phyloP scores from a whole-genome alignment of 2,329 filamentous ascomycete genomes.

The Sporothrix luriei region DNA sequence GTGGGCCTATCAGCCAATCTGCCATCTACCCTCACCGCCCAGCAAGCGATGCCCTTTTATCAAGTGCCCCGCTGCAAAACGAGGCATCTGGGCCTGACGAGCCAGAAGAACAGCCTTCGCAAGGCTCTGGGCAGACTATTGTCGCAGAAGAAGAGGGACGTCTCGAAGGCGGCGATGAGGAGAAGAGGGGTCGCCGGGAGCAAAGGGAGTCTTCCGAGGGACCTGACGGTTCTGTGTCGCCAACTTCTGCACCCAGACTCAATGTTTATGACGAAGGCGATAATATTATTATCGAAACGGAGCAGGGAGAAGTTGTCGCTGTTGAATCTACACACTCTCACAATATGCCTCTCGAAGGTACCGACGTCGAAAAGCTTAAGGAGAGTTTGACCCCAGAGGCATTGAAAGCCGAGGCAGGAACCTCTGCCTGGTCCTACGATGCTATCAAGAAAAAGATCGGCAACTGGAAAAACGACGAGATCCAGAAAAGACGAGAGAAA shows the following conservation, averaged over 20 bases:
- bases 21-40: slow-evolving; percentile 74
- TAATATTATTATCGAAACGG: slow-evolving; percentile 78
- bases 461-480: slow-evolving; percentile 61
- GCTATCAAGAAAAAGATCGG: slow-evolving; percentile 55
- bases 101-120: slow-evolving; percentile 33
- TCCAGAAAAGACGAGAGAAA: slow-evolving; percentile 64
- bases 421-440: slow-evolving; percentile 50
- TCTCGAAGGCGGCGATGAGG: slow-evolving; percentile 2
- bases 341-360: background rate
- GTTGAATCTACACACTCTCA: slow-evolving; percentile 54
- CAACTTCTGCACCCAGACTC: slow-evolving; percentile 43
- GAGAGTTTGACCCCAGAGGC: slow-evolving; percentile 35
- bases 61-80: slow-evolving; percentile 24
- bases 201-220: slow-evolving; percentile 30
- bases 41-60: slow-evolving; percentile 28
- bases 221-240: slow-evolving; percentile 32
- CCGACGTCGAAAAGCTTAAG: slow-evolving; percentile 34
- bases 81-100: slow-evolving; percentile 37
- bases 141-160: slow-evolving; percentile 18
- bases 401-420: slow-evolving; percentile 42
- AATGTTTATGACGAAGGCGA: slow-evolving; percentile 81
- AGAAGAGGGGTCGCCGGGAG: background rate
- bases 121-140: slow-evolving; percentile 27
- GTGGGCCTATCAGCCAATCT: slow-evolving; percentile 85
- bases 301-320: slow-evolving; percentile 81